Percentiles rank a stretch among this genome's conserved stretches.
Conservation (phyloP, 2,329 filamentous ascomycete genomes). For the Zymoseptoria ardabiliae region DNA sequence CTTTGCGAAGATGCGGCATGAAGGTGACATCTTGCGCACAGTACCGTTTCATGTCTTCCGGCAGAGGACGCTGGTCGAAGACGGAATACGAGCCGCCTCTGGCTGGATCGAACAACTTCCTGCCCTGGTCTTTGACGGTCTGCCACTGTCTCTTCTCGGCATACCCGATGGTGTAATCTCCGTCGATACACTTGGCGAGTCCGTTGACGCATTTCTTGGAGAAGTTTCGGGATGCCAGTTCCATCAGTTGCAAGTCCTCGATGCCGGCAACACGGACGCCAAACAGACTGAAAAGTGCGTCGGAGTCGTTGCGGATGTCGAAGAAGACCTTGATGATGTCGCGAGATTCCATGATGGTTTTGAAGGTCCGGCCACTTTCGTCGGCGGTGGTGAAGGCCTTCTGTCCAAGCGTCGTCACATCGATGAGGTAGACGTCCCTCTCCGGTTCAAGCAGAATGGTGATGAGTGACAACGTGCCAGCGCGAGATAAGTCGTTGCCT, state of each 20-base stretch:
- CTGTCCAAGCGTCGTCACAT: conserved; percentile 35
- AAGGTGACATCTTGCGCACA: conserved; percentile 42
- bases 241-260: conserved; percentile 51
- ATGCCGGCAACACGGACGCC: conserved; percentile 39
- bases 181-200: conserved; percentile 35
- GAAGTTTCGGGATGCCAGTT: conserved; percentile 35
- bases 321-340: conserved; percentile 48
- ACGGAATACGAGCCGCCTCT: conserved; percentile 41
- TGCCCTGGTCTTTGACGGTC: conserved; percentile 33
- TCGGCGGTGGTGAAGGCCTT: conserved; percentile 35
- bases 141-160: conserved; percentile 22
- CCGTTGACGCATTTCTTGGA: conserved; percentile 19
- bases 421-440: conserved; percentile 37
- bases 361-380: conserved; percentile 22
- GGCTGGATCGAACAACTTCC: conserved; percentile 35
- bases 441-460: conserved; percentile 31
- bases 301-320: conserved; percentile 52
- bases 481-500: conserved; percentile 37
- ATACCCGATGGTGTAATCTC: conserved; percentile 15
- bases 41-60: conserved; percentile 35
- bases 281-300: conserved; percentile 46
- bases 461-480: conserved; percentile 42
- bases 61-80: conserved; percentile 43
- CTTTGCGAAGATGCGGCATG: conserved; percentile 30
- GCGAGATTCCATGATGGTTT: conserved; percentile 40